A percentile compares a stretch with the other conserved stretches of the same genome.
Evolutionary conservation across 805 yeast genomes (phyloP).

Genomic region (Candida patagonica): DNA sequence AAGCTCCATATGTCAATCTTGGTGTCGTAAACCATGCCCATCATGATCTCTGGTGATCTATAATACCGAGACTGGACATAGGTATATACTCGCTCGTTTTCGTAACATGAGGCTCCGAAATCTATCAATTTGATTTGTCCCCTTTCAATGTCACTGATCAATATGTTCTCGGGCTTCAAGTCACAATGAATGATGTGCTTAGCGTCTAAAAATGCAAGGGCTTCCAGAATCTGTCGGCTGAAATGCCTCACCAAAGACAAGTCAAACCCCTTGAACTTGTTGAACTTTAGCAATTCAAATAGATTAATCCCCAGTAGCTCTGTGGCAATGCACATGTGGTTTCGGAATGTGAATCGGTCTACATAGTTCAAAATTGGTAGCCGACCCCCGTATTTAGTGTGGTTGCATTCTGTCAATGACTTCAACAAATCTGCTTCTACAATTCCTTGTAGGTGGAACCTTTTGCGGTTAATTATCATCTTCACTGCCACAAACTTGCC

Average conservation of each 20-base stretch:
- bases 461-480: constrained; percentile 61
- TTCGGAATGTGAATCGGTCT: constrained; percentile 69
- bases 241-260: constrained; percentile 31
- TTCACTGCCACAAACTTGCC: constrained; percentile 60
- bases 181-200: constrained; percentile 69
- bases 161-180: constrained; percentile 75
- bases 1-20: constrained; percentile 97
- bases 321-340: constrained; percentile 74
- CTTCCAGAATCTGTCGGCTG: constrained; percentile 47
- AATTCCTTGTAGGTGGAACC: constrained; percentile 69
- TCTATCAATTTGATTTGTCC: constrained; percentile 63
- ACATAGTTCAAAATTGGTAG: constrained; percentile 42
- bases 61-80: constrained; percentile 94
- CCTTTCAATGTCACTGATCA: constrained; percentile 39
- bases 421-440: constrained; percentile 65
- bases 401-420: constrained; percentile 26
- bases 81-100: constrained; percentile 78
- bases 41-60: constrained; percentile 91
- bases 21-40: constrained; percentile 81
- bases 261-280: constrained; percentile 29
- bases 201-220: constrained; percentile 50
- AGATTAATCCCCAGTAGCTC: constrained; percentile 63
- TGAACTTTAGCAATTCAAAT: constrained; percentile 41
- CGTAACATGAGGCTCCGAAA: constrained; percentile 51
- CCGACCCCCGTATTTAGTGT: constrained; percentile 26